Evolutionary conservation across 2,329 filamentous ascomycete species (phyloP).

Genomic region (Ophiostoma fasciatum): DNA sequence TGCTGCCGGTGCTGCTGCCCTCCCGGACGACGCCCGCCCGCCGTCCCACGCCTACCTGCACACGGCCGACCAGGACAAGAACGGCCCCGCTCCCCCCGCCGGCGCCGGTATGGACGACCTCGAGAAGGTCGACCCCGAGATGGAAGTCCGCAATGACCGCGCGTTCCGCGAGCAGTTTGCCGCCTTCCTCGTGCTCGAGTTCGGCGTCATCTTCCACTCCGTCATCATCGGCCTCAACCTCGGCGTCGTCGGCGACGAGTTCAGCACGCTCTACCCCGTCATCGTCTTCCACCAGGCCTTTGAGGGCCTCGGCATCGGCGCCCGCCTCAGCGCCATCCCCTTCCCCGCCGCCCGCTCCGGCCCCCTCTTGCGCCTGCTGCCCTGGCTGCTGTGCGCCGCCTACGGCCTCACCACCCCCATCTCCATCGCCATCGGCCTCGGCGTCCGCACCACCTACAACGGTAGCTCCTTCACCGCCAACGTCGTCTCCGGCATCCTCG

Average conservation of each 20-base stretch:
- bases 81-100: constrained; percentile 42
- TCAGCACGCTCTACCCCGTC: constrained; percentile 47
- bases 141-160: too few species aligned
- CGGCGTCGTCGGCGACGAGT: constrained; percentile 40
- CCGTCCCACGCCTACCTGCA: constrained; percentile 44
- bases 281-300: constrained; percentile 86
- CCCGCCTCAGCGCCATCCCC: constrained; percentile 57
- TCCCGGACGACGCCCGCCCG: constrained; percentile 12
- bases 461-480: constrained; percentile 41
- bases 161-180: constrained; percentile 27
- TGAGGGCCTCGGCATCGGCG: constrained; percentile 82
- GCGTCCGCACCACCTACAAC: constrained; percentile 51
- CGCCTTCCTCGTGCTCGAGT: constrained; percentile 76
- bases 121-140: constrained; percentile 26
- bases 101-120: constrained; percentile 65
- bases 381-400: constrained; percentile 55
- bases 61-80: constrained; percentile 63
- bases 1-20: constrained; percentile 3
- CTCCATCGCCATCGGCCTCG: constrained; percentile 71
- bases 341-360: constrained; percentile 49
- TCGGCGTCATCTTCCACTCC: constrained; percentile 89
- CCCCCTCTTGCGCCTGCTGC: constrained; percentile 48
- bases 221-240: constrained; percentile 84
- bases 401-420: constrained; percentile 77
- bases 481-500: constrained; percentile 77